Percentiles rank a stretch among this genome's conserved stretches.
These are phyloP conservation scores for Hawksworthiomyces lignivorus DNA, from an alignment of 2,329 filamentous ascomycete species.

Conservation along the genomic window DNA sequence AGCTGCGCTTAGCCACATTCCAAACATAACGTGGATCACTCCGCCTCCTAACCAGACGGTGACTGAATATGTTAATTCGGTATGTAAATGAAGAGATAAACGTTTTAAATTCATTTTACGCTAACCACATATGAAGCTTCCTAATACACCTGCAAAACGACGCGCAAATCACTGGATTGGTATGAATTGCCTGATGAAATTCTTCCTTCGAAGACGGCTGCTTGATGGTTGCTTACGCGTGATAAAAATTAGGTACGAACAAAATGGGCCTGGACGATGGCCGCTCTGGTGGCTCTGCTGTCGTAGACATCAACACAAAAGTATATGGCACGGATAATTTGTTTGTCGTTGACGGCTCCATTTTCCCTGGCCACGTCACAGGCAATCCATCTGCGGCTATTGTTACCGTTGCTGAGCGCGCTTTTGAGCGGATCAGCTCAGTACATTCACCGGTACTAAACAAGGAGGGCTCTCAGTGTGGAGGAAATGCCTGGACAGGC, in stretches of 20 bases:
- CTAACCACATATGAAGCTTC: conserved; percentile 2
- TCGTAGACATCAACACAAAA: conserved; percentile 49
- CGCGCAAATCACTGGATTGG: conserved; percentile 39
- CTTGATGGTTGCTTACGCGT: too few species aligned
- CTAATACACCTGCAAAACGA: conserved; percentile 18
- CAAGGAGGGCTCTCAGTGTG: conserved; percentile 8
- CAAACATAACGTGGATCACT: conserved; percentile 41
- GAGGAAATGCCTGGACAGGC: conserved; percentile 9
- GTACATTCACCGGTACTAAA: not conserved
- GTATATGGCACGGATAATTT: conserved; percentile 55
- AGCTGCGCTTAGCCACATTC: conserved; percentile 39
- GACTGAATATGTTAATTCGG: conserved; percentile 42
- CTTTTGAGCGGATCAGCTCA: conserved; percentile 19
- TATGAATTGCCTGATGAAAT: too few species aligned
- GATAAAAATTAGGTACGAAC: conserved; percentile 39
- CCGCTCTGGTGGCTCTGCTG: conserved; percentile 38
- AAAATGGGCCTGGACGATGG: conserved; percentile 49
- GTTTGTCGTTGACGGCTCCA: conserved; percentile 54
- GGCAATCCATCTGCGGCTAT: conserved; percentile 49
- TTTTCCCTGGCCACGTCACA: conserved; percentile 56
- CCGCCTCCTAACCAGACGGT: conserved; percentile 40
- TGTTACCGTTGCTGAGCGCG: conserved; percentile 31
- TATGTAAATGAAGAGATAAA: conserved; percentile 17
- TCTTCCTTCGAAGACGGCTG: not conserved
- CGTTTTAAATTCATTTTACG: not conserved